Evolutionary conservation across 2,329 filamentous ascomycete genomes (phyloP).

Genomic region (Phialocephala sp.): DNA sequence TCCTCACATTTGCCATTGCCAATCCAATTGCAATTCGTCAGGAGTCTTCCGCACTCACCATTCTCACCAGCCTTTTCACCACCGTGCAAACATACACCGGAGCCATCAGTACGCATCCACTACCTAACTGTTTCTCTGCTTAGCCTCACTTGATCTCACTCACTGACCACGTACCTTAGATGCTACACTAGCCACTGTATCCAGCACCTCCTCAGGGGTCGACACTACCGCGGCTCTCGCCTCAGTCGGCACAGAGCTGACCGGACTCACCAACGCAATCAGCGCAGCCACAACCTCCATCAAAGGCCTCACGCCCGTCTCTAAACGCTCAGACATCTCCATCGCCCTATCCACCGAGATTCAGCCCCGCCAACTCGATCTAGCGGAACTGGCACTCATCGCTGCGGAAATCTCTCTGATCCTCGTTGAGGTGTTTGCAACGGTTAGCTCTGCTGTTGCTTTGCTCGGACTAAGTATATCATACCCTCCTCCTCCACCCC

Average conservation of each 20-base stretch:
- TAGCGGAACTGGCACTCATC: conserved; percentile 2
- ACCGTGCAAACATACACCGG: conserved; percentile 12
- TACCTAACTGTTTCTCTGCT: neutral
- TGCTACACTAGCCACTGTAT: conserved; percentile 7
- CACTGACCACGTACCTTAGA: neutral
- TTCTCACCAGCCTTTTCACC: conserved; percentile 6
- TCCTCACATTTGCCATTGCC: conserved; percentile 6
- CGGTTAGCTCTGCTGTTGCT: conserved; percentile 6
- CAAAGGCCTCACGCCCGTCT: conserved; percentile 6
- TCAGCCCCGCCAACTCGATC: conserved; percentile 2
- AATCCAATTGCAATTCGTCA: conserved; percentile 12
- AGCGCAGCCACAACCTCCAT: conserved; percentile 6
- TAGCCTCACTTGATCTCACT: too few relatives aligned
- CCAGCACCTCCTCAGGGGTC: neutral
- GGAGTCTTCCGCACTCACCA: conserved; percentile 4
- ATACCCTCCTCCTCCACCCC: neutral
- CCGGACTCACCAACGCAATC: conserved; percentile 3
- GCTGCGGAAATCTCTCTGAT: neutral
- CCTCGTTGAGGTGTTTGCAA: conserved; percentile 8
- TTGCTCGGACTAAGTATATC: conserved; percentile 4
- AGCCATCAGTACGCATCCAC: conserved; percentile 8
- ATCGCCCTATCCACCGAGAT: neutral
- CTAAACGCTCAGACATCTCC: neutral
- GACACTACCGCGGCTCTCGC: neutral
- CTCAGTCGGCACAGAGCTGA: conserved; percentile 11